Conservation (phyloP, 345 rosid species). For the Melaleuca quinquenervia region DNA sequence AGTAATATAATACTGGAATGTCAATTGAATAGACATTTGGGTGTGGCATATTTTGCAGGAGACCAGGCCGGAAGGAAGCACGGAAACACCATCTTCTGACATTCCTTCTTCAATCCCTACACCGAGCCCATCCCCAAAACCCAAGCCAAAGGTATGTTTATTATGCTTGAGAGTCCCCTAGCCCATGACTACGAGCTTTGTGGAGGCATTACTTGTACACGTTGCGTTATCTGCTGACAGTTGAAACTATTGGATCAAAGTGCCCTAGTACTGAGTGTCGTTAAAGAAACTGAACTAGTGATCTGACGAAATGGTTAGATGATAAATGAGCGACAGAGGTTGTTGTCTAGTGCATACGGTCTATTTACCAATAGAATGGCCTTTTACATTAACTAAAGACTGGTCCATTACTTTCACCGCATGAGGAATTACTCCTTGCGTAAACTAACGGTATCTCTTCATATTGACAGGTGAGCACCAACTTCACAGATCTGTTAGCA, state of each 20-base stretch:
- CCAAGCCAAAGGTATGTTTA: not conserved
- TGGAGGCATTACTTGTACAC: not conserved
- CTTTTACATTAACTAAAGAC: too few species aligned
- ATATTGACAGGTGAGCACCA: constrained; percentile 31
- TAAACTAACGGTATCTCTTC: not conserved
- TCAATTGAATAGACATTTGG: not conserved
- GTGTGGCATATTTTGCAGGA: not conserved
- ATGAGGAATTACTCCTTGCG: not conserved
- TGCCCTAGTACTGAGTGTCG: not conserved
- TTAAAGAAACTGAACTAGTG: not conserved
- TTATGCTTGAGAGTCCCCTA: not conserved
- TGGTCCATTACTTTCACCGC: too few species aligned
- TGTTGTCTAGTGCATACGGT: too few species aligned
- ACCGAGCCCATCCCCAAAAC: not conserved
- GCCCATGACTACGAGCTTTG: not conserved
- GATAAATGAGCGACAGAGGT: too few species aligned
- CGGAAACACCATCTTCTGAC: too few species aligned
- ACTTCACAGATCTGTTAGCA: constrained; percentile 48
- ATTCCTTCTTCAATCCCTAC: too few species aligned
- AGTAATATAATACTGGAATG: not conserved
- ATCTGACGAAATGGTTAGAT: not conserved
- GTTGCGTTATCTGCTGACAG: not conserved
- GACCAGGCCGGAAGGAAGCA: not conserved
- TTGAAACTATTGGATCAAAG: not conserved
- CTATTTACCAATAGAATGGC: too few species aligned